Percentiles rank a stretch among this genome's conserved stretches.
Evolutionary conservation across 768 basidiomycete genomes (phyloP).

Genomic region (Tremella yokohamensis): DNA sequence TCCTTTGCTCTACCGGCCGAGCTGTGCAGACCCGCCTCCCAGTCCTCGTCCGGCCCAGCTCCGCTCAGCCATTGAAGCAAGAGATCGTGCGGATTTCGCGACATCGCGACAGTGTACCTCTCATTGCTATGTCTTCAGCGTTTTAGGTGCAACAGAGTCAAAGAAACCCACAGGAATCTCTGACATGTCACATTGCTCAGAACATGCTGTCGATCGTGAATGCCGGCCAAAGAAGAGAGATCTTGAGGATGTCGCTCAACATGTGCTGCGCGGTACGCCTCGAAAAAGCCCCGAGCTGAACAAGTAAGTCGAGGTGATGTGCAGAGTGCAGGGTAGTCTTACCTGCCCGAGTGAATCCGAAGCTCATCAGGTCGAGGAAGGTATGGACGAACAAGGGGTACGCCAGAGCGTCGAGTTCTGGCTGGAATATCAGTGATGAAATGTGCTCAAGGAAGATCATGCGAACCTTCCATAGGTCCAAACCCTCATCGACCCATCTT

Average conservation of each 20-base stretch:
- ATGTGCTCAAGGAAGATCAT: not conserved
- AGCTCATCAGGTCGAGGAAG: constrained; percentile 87
- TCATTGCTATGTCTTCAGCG: constrained; percentile 53
- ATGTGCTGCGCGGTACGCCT: constrained; percentile 66
- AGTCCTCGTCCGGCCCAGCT: constrained; percentile 66
- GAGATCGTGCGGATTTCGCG: constrained; percentile 83
- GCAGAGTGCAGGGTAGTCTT: constrained; percentile 37
- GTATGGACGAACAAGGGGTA: constrained; percentile 98
- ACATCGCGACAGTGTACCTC: constrained; percentile 85
- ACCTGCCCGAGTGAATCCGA: constrained; percentile 88
- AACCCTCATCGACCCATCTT: constrained; percentile 50
- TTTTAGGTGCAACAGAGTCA: no score
- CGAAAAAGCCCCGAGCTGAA: constrained; percentile 70
- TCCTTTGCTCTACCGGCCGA: constrained; percentile 82
- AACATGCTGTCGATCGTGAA: constrained; percentile 78
- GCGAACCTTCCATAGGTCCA: constrained; percentile 51
- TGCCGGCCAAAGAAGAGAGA: constrained; percentile 71
- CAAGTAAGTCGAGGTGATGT: constrained; percentile 1
- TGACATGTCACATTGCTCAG: constrained; percentile 76
- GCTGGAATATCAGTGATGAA: constrained; percentile 55
- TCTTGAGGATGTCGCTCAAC: constrained; percentile 64
- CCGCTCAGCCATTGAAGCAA: constrained; percentile 95
- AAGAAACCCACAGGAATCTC: constrained; percentile 61
- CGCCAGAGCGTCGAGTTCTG: constrained; percentile 86
- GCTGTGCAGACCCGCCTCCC: constrained; percentile 73